phyloP scores from a whole-genome alignment of 192 early-diverging fungal species.

The Podila clonocystis region DNA sequence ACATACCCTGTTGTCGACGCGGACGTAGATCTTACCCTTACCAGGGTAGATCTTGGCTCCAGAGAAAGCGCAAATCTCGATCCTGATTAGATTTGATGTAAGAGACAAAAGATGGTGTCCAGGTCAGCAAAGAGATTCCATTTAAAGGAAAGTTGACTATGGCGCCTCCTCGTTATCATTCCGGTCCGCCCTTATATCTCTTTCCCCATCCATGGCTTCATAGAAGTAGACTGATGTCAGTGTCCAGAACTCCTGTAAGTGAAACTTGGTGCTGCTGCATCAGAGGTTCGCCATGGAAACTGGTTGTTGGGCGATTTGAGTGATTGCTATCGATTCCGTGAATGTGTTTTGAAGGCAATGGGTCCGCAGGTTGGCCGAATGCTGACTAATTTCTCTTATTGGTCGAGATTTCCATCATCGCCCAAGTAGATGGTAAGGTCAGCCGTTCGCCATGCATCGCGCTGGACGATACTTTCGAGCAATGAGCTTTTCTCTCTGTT shows the following conservation, averaged over 20 bases:
- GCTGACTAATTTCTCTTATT: too few species aligned
- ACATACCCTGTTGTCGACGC: slow-evolving; percentile 85
- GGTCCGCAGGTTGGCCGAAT: too few species aligned
- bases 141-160: not conserved
- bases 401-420: too few species aligned
- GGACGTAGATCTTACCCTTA: slow-evolving; percentile 95
- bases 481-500: too few species aligned
- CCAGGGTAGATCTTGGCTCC: slow-evolving; percentile 99
- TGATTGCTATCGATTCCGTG: not conserved
- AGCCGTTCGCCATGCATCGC: too few species aligned
- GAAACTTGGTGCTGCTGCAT: not conserved
- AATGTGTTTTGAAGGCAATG: not conserved
- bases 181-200: not conserved
- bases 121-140: slow-evolving; percentile 11
- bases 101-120: slow-evolving; percentile 3
- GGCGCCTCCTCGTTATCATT: not conserved
- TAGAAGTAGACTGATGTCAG: not conserved
- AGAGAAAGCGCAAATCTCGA: slow-evolving; percentile 96
- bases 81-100: slow-evolving; percentile 59
- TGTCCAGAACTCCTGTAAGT: not conserved
- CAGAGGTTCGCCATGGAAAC: not conserved
- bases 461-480: too few species aligned
- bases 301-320: not conserved
- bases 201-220: not conserved
- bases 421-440: too few species aligned